Evolutionary conservation across 2,329 filamentous ascomycete species (phyloP).

Genomic region (Claviceps lovelessii): DNA sequence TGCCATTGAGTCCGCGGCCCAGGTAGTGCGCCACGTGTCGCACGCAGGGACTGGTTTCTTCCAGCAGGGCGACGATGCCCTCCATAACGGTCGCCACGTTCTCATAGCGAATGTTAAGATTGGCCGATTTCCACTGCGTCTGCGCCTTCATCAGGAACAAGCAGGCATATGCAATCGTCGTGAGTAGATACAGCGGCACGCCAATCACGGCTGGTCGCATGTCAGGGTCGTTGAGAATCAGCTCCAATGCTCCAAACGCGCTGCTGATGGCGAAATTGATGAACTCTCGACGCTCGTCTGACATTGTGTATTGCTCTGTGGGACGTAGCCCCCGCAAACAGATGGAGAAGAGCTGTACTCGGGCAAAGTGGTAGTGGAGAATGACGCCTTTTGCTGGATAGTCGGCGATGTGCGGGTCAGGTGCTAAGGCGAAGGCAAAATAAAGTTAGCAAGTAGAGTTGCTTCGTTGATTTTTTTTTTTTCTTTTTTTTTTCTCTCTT

Average conservation of each 20-base stretch:
- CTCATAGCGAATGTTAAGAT: slow-evolving; percentile 16
- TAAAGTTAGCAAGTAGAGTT: background rate
- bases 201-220: slow-evolving; percentile 18
- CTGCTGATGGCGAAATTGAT: slow-evolving; percentile 25
- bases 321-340: slow-evolving; percentile 24
- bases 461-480: background rate
- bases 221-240: slow-evolving; percentile 17
- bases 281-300: slow-evolving; percentile 28
- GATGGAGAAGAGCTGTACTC: slow-evolving; percentile 34
- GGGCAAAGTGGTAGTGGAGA: slow-evolving; percentile 36
- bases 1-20: slow-evolving; percentile 14
- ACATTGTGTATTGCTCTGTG: slow-evolving; percentile 25
- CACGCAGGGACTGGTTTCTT: slow-evolving; percentile 13
- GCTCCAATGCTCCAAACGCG: slow-evolving; percentile 16
- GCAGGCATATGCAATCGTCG: slow-evolving; percentile 18
- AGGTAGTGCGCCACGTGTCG: slow-evolving; percentile 18
- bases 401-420: slow-evolving; percentile 29
- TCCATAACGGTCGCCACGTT: slow-evolving; percentile 16
- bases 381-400: slow-evolving; percentile 35
- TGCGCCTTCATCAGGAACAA: slow-evolving; percentile 21
- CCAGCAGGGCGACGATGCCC: slow-evolving; percentile 12
- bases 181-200: slow-evolving; percentile 19
- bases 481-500: background rate
- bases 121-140: slow-evolving; percentile 16
- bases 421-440: slow-evolving; percentile 15